Base-by-base conservation (phyloP, 208 protist genomes). In the Herpetomonas tarakana region DNA sequence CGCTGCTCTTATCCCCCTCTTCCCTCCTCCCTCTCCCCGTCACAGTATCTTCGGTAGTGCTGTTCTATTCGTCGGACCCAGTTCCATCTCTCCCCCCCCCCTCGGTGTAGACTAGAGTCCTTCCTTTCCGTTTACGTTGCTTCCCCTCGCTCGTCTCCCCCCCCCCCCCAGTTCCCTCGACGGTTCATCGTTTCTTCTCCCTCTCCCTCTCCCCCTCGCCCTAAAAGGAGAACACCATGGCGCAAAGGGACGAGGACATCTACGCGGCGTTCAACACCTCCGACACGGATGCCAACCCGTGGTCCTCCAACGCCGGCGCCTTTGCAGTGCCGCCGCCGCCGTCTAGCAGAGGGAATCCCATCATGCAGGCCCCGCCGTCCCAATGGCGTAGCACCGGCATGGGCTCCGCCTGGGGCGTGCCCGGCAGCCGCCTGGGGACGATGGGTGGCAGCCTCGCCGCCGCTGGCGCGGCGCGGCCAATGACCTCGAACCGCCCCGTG, bases 401-500 rank as follows among this genome's bases (percentile, higher is more conserved):
- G 49, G 83, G 83, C 45, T 84, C 78, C 26, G 73, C 79, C 16
- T 92, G 85, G 83, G 87, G 85, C 44, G 72, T 66, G 1, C 81
- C 80, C 7, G 79, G 76, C 54, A 86, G 78, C 58, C 82, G 83
- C 11, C 62, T 90, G 11, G 81, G 75, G 26, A 82, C 78, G 18
- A 80, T 90, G 71, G 87, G 83, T 28, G 74, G 81, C 45, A 74
- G 73, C 12, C 65, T 81, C 47, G 50, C 62, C 16, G 53, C 63
- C 21, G 59, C 59, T 24, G 76, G 74, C 19, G 74, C 75, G 14
- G 82, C 88, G 11, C 83, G 94, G 0, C 91, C 92, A 22, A 98
- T 98, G 94, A 98, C 94, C 14, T 96, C 91, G 4, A 95, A 97
- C 73, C 78, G 90, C n/a, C 86, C 86, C 0, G 87, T 94, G 0